phyloP scores from a whole-genome alignment of 305 asterid species.

The Stenogyne calaminthoides region DNA sequence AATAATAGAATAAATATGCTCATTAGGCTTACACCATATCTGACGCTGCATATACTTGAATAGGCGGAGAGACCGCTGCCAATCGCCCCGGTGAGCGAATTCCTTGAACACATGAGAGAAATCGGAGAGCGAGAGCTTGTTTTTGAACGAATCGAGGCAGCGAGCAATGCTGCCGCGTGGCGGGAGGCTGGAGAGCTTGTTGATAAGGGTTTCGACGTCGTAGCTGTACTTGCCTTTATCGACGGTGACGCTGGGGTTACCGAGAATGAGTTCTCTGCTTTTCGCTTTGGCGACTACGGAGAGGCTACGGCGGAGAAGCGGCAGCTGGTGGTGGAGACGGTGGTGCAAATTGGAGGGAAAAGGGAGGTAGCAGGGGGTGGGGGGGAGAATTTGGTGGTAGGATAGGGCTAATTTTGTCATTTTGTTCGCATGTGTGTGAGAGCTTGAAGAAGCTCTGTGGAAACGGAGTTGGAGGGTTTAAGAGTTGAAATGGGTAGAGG shows the following conservation, averaged over 20 bases:
- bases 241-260: slow-evolving; percentile 85
- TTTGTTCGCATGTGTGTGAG: slow-evolving; percentile 23
- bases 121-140: slow-evolving; percentile 84
- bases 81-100: slow-evolving; percentile 86
- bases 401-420: slow-evolving; percentile 60
- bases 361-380: slow-evolving; percentile 41
- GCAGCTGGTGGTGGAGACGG: slow-evolving; percentile 37
- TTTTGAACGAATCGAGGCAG: slow-evolving; percentile 85
- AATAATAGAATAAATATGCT: slow-evolving; percentile 73
- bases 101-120: slow-evolving; percentile 79
- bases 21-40: slow-evolving; percentile 95
- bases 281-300: slow-evolving; percentile 54
- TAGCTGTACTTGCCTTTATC: slow-evolving; percentile 93
- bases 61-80: slow-evolving; percentile 95
- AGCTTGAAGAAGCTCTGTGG: slow-evolving; percentile 31
- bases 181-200: slow-evolving; percentile 94
- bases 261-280: slow-evolving; percentile 71
- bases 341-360: slow-evolving; percentile 44
- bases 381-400: slow-evolving; percentile 43
- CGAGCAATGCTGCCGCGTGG: slow-evolving; percentile 99
- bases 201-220: slow-evolving; percentile 94
- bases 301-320: slow-evolving; percentile 43
- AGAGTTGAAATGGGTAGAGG: slow-evolving; percentile 29
- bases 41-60: slow-evolving; percentile 98
- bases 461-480: slow-evolving; percentile 40